phyloP scores from a whole-genome alignment of 164 flowering plant species.

The Saururus chinensis region DNA sequence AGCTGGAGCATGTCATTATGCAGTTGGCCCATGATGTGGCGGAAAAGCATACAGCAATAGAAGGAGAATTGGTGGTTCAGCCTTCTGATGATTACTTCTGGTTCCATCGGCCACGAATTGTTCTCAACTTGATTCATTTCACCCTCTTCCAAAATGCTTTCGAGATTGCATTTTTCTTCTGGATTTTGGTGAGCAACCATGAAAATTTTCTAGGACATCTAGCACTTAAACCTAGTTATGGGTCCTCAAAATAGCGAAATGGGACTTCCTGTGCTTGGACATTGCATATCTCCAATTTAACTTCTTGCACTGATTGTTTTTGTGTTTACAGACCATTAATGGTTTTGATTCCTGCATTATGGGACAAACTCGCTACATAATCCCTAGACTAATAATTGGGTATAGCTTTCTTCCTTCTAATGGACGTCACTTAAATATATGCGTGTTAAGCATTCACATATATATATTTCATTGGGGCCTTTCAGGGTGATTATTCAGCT shows the following conservation, averaged over 20 bases:
- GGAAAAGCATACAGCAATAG: slow-evolving; percentile 21
- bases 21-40: slow-evolving; percentile 48
- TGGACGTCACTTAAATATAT: background rate
- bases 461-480: background rate
- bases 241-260: background rate
- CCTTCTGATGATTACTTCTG: slow-evolving; percentile 84
- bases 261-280: too few relatives aligned
- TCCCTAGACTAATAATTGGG: slow-evolving; percentile 15
- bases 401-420: slow-evolving; percentile 1
- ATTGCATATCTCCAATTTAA: background rate
- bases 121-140: slow-evolving; percentile 67
- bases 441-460: background rate
- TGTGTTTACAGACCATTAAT: slow-evolving; percentile 3
- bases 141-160: slow-evolving; percentile 77
- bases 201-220: background rate
- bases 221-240: too few relatives aligned
- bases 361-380: slow-evolving; percentile 3
- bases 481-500: slow-evolving; percentile 13
- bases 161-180: slow-evolving; percentile 80
- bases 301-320: background rate
- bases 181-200: slow-evolving; percentile 52
- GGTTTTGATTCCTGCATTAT: slow-evolving; percentile 13
- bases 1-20: slow-evolving; percentile 68
- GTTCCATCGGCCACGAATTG: slow-evolving; percentile 51
- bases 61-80: slow-evolving; percentile 35